These are phyloP conservation scores for Globisporangium radiosum DNA, from an alignment of 352 stramenopile species.

Conservation along the genomic window DNA sequence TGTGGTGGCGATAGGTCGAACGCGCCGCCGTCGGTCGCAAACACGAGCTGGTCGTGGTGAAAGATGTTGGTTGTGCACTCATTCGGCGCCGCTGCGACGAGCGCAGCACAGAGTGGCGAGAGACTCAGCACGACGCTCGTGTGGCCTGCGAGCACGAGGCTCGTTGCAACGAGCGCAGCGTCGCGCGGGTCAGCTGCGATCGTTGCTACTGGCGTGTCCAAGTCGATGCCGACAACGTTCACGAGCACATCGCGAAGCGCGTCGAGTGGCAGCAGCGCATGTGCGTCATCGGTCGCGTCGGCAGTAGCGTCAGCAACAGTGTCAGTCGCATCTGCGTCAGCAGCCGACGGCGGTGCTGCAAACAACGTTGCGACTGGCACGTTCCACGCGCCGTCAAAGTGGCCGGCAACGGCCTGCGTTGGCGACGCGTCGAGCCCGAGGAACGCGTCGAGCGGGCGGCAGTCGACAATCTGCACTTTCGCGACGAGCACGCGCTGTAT, in stretches of 20 bases:
- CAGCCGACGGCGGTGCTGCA: not conserved
- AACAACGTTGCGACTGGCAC: conserved; percentile 51
- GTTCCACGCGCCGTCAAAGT: conserved; percentile 42
- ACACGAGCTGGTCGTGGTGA: conserved; percentile 30
- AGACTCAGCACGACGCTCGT: conserved; percentile 29
- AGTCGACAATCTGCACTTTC: conserved; percentile 45
- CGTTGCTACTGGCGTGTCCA: conserved; percentile 33
- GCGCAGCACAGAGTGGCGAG: conserved; percentile 28
- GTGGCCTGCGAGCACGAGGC: conserved; percentile 33
- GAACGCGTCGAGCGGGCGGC: conserved; percentile 36
- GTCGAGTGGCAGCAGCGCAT: conserved; percentile 30
- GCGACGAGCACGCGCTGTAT: conserved; percentile 22
- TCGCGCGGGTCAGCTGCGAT: conserved; percentile 36
- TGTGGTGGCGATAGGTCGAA: conserved; percentile 56
- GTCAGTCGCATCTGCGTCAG: not conserved
- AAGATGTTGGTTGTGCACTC: conserved; percentile 42
- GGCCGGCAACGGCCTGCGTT: conserved; percentile 35
- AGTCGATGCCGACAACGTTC: conserved; percentile 30
- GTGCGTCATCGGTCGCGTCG: conserved; percentile 14
- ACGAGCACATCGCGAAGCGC: conserved; percentile 32
- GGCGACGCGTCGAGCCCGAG: conserved; percentile 27
- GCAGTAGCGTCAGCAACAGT: not conserved
- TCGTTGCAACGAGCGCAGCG: conserved; percentile 57
- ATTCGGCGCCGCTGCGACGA: conserved; percentile 30
- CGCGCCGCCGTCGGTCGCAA: conserved; percentile 28